Evolutionary conservation across 371 early-diverging fungal species (phyloP).

Genomic region (Saksenaea vasiformis): DNA sequence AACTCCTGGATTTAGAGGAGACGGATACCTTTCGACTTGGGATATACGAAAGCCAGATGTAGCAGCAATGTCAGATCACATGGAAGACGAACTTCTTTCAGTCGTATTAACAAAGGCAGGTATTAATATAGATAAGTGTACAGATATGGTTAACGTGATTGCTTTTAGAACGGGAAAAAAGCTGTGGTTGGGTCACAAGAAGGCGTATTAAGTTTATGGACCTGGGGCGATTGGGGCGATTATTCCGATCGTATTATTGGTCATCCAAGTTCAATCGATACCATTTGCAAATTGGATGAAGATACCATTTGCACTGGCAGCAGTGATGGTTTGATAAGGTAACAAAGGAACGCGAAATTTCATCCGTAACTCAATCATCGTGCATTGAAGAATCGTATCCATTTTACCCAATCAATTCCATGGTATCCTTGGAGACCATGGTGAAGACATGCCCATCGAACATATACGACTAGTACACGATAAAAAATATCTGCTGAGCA

Average conservation of each 20-base stretch:
- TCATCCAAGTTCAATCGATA: slow-evolving; percentile 86
- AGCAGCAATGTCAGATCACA: slow-evolving; percentile 81
- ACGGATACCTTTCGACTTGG: slow-evolving; percentile 88
- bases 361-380: slow-evolving; percentile 5
- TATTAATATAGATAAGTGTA: neutral
- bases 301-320: slow-evolving; percentile 84
- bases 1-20: slow-evolving; percentile 64
- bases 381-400: slow-evolving; percentile 62
- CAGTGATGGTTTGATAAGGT: slow-evolving; percentile 87
- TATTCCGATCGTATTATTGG: slow-evolving; percentile 89
- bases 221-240: slow-evolving; percentile 90
- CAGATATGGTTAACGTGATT: neutral
- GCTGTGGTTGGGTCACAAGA: slow-evolving; percentile 89
- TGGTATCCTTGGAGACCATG: slow-evolving; percentile 87
- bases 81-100: slow-evolving; percentile 92
- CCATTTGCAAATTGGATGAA: slow-evolving; percentile 81
- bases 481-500: slow-evolving; percentile 69
- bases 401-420: slow-evolving; percentile 87
- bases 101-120: slow-evolving; percentile 70
- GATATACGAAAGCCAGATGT: slow-evolving; percentile 85
- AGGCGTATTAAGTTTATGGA: slow-evolving; percentile 78
- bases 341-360: slow-evolving; percentile 3
- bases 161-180: slow-evolving; percentile 65
- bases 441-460: slow-evolving; percentile 84
- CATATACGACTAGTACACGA: slow-evolving; percentile 66